Base-by-base conservation (phyloP, 2,329 filamentous ascomycete species). In the Aspergillus phoenicis region DNA sequence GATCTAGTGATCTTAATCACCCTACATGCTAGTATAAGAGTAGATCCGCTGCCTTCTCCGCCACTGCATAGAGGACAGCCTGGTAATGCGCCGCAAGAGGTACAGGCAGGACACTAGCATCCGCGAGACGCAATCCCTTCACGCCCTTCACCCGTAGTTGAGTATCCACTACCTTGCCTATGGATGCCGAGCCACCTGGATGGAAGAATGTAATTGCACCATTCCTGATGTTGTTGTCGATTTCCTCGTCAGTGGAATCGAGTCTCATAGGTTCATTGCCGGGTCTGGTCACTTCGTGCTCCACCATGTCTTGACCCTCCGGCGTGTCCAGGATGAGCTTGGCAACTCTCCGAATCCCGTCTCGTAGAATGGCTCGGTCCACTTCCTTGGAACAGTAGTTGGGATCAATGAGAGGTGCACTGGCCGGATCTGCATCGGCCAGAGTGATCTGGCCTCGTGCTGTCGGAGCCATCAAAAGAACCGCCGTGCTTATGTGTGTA, bases 371-470 rank as follows among this genome's bases (percentile, higher is more conserved):
- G 0, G 58, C 53, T 15, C 69, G 62, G 56, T 73, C 71, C 7
- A 68, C 55, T 36, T 72, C 68, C 1, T 70, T 73, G 2, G 66
- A 64, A 28, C 67, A 72, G 39, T 73, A 73, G 45, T 75, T 73
- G 0, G 71, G 70, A 49, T 76, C 68, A 36, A 75, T 73, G 4
- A 65, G 24, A 1, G 71, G 71, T 1, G 63, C n/a, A 0, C 36
- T 61, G 10, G 20, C 57, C 5, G 71, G 62, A n/a, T 64, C 52
- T 1, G 58, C 51, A 4, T 66, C 67, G 0, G 62, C 45, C 2
- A 71, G 33, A 1, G 59, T 66, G 13, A 71, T 66, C 4, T 41
- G 38, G 2, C 70, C 70, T 2, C 66, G 58, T 2, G 70, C 71
- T 13, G 69, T 71, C 1, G 68, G 62, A 4, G 61, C 30, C 36